Evolutionary conservation across 1,139 yeast genomes (phyloP), one percentile per base, ranked within the genome.

Genomic region (Suhomyces taliae): DNA sequence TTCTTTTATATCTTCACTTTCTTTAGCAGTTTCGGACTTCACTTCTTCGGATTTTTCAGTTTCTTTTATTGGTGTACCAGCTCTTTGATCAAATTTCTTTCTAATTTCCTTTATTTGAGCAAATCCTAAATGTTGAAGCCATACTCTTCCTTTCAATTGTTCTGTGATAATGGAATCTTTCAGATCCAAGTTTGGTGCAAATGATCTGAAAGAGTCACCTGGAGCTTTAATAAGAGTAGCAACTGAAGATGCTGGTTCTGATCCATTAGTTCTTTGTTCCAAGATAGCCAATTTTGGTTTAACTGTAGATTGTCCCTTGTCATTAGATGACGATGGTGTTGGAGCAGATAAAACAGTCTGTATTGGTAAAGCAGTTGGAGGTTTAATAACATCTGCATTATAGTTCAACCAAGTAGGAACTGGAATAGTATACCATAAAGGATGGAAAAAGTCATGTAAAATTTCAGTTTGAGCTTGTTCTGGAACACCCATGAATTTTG

Each of bases 351-450:
- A 40, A 19, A 45, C 49, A 31, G 40, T 38, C 34, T 37, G 54
- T 9, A 45, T 36, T 4, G 51, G 47, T 10, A 48, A 44, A 8
- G 49, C 38, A 10, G 48, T 45, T 4, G 46, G 51, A 3, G 59
- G 58, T 37, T 52, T 58, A 32, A 53, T 51, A 8, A 50, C 46
- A 29, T 51, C 54, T 11, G 62, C 56, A 32, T 73, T 75, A 53
- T 85, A 84, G 44, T 79, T 78, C 45, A 91, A 69, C 97, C 97
- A 93, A 43, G 82, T 82, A 1, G 96, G 85, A 7, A 88, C 78
- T 7, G 95, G 89, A 43, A 91, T 71, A 8, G 90, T 83, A 55
- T 85, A 85, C 88, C 95, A 87, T 51, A 87, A 87, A 11, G 97
- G 97, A 64, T 90, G 96, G 56, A 86, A 76, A 60, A 88, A 87